Evolutionary conservation across 495 filamentous ascomycete genomes (phyloP).

Genomic region (Sabuloglossum arenarium): DNA sequence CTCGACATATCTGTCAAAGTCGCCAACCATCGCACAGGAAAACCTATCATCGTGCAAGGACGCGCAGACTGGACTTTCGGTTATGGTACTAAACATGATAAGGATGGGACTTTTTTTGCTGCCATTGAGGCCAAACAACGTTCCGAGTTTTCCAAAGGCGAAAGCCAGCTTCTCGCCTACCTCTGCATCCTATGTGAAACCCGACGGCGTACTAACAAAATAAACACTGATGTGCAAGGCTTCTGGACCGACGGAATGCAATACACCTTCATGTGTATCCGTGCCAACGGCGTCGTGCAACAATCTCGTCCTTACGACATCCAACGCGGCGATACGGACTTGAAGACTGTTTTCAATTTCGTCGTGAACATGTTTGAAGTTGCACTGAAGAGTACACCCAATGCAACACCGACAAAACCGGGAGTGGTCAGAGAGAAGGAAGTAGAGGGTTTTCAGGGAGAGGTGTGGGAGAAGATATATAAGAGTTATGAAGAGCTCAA

Average conservation of each 20-base stretch:
- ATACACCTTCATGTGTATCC: neutral
- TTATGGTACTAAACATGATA: neutral
- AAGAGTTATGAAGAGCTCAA: neutral
- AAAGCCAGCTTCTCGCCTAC: neutral
- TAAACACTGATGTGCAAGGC: neutral
- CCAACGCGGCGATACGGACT: neutral
- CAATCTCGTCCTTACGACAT: neutral
- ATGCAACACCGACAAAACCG: neutral
- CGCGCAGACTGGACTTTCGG: neutral
- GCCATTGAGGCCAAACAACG: neutral
- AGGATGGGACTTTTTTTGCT: neutral
- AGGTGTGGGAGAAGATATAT: neutral
- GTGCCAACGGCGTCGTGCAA: neutral
- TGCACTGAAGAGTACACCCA: neutral
- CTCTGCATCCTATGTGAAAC: neutral
- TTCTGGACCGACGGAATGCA: neutral
- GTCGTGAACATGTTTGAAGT: neutral
- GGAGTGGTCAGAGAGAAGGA: neutral
- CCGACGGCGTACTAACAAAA: neutral
- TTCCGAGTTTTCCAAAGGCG: neutral
- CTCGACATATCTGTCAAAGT: neutral
- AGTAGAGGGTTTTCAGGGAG: neutral
- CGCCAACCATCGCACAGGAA: neutral
- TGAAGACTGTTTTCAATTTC: neutral
- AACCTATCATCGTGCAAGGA: neutral